Evolutionary conservation across 768 basidiomycete genomes (phyloP).

Genomic region (Naganishia onofrii): DNA sequence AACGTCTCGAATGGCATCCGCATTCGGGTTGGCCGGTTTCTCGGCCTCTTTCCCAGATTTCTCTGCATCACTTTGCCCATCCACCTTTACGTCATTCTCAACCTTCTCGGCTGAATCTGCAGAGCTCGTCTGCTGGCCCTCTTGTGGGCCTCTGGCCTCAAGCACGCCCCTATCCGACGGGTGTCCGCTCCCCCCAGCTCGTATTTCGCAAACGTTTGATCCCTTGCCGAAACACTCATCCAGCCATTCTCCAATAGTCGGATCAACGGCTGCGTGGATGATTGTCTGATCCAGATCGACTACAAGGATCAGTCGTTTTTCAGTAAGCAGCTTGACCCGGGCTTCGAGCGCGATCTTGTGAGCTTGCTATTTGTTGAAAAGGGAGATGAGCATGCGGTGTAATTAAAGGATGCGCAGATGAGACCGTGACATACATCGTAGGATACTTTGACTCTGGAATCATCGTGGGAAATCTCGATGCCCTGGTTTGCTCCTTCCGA

Average conservation of each 20-base stretch:
- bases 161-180: neutral
- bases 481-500: constrained; percentile 20
- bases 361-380: constrained; percentile 62
- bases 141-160: neutral
- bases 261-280: constrained; percentile 97
- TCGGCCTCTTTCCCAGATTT: constrained; percentile 30
- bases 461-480: constrained; percentile 61
- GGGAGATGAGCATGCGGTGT: neutral
- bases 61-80: constrained; percentile 33
- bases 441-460: constrained; percentile 85
- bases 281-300: constrained; percentile 99
- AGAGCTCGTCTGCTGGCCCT: neutral
- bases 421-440: constrained; percentile 57
- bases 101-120: neutral
- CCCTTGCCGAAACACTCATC: constrained; percentile 60
- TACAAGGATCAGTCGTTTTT: constrained; percentile 82
- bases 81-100: neutral
- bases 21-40: constrained; percentile 76
- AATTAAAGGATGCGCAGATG: constrained; percentile 8
- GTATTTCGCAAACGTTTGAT: constrained; percentile 5
- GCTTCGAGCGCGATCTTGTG: constrained; percentile 81
- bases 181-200: neutral
- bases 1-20: constrained; percentile 85
- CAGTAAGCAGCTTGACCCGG: constrained; percentile 69
- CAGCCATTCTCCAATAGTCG: constrained; percentile 97